Conservation (phyloP, 2,329 filamentous ascomycete species). For the Curvularia lunata region DNA sequence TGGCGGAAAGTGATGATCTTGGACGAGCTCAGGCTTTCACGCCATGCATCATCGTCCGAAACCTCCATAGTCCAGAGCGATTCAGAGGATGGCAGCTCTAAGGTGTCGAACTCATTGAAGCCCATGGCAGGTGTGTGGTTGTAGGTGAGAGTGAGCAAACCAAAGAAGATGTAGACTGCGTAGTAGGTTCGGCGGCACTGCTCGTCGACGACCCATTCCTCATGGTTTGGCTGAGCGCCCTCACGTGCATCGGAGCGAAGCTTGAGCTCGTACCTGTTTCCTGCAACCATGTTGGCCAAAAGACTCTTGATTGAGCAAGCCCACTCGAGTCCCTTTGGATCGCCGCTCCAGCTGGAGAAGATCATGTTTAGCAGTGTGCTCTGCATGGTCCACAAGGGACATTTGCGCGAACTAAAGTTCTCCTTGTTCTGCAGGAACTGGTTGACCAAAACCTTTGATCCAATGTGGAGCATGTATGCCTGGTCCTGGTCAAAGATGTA, state of each 20-base stretch:
- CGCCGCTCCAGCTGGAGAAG: slow-evolving; percentile 98
- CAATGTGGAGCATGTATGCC: slow-evolving; percentile 96
- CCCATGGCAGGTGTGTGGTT: slow-evolving; percentile 98
- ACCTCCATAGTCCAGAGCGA: slow-evolving; percentile 89
- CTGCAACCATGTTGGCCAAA: slow-evolving; percentile 97
- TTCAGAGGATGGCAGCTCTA: slow-evolving; percentile 92
- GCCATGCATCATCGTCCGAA: slow-evolving; percentile 81
- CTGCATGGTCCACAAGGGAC: slow-evolving; percentile 98
- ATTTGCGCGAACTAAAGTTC: slow-evolving; percentile 97
- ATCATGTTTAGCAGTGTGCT: slow-evolving; percentile 97
- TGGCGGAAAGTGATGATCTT: slow-evolving; percentile 86
- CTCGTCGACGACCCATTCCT: slow-evolving; percentile 96
- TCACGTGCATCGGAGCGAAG: slow-evolving; percentile 87
- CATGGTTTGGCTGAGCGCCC: slow-evolving; percentile 74
- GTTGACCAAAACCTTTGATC: slow-evolving; percentile 95
- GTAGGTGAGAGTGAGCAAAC: slow-evolving; percentile 90
- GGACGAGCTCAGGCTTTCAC: slow-evolving; percentile 74
- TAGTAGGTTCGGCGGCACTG: slow-evolving; percentile 97
- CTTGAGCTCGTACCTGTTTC: slow-evolving; percentile 95
- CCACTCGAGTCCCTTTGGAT: slow-evolving; percentile 97
- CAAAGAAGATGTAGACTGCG: slow-evolving; percentile 98
- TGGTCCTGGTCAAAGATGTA: slow-evolving; percentile 98
- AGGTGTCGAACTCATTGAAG: slow-evolving; percentile 95
- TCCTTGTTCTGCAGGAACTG: slow-evolving; percentile 98
- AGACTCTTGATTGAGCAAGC: slow-evolving; percentile 98